A percentile compares a stretch with the other conserved stretches of the same genome.
phyloP scores from a whole-genome alignment of 2,329 filamentous ascomycete species.

The Aspergillus bombycis region DNA sequence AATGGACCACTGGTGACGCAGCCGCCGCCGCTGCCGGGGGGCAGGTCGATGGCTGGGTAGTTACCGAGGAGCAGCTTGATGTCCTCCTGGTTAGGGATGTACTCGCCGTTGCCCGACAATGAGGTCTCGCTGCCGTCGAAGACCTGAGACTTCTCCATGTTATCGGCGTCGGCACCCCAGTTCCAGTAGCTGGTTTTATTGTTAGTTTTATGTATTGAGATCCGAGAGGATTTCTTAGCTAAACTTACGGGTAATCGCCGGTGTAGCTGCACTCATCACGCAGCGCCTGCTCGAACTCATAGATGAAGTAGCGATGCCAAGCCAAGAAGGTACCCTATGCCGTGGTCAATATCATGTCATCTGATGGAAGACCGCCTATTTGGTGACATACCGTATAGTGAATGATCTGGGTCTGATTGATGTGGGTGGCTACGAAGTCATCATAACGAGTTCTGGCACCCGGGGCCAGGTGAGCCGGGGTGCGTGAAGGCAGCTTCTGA shows the following conservation, averaged over 20 bases:
- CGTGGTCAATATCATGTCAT: conserved; percentile 1
- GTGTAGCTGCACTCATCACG: conserved; percentile 44
- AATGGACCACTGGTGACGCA: conserved; percentile 22
- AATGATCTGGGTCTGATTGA: conserved; percentile 51
- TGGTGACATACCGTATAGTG: conserved; percentile 39
- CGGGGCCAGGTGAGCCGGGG: conserved; percentile 37
- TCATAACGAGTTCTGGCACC: conserved; percentile 54
- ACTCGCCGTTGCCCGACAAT: conserved; percentile 50
- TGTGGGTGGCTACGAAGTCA: conserved; percentile 55
- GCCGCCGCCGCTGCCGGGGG: conserved; percentile 33
- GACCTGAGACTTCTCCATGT: conserved; percentile 47
- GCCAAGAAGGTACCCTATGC: conserved; percentile 31
- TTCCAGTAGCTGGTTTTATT: conserved; percentile 46
- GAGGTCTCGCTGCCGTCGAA: conserved; percentile 55
- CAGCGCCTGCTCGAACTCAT: conserved; percentile 36
- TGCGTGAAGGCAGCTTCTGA: conserved; percentile 41
- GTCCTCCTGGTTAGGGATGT: conserved; percentile 30
- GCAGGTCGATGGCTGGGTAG: conserved; percentile 46
- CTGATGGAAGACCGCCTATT: not conserved
- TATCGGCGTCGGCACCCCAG: conserved; percentile 45
- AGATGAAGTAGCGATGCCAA: conserved; percentile 42
- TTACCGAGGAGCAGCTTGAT: conserved; percentile 20
- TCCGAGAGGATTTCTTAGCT: not conserved
- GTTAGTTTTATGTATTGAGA: not conserved
- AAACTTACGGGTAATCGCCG: conserved; percentile 34